Base-by-base conservation (phyloP, 257 asterid genomes). In the Jaltomata sinuosa region DNA sequence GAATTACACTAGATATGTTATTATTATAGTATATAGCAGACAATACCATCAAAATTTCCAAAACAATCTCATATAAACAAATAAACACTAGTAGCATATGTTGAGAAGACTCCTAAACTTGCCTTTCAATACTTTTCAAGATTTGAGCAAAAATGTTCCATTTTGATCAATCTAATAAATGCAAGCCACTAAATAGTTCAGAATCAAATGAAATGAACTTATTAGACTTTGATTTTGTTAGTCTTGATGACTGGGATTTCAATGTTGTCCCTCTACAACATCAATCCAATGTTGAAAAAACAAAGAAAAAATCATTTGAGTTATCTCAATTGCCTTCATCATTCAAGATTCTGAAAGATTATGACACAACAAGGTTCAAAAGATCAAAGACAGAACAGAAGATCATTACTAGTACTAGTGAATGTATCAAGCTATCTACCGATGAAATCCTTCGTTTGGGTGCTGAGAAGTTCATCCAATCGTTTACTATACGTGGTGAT, bases 381-480 rank as follows among this genome's bases (percentile, higher is more conserved):
- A 88, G 85, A 38, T 80, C 91, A 8, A 79, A 84, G 1, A 84
- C 88, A 3, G 85, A 84, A 65, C 72, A 80, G 11, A 83, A 25
- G 0, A 76, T 3, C n/a, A 74, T 74, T 14, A 40, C 83, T 78
- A 80, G 59, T 69, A 12, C 47, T n/a, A 27, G n/a, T 4, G 83
- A 42, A 21, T 4, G 36, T 31, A 21, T 3, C 36, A 65, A 55
- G 45, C 11, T 88, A 61, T 86, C 91, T 5, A 76, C 87, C 1
- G 87, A 85, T 61, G 89, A 80, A 7, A 91, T 91, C 67, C 86
- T 90, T 7, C 86, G 84, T 71, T 42, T 94, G 69, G 95, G 94
- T 42, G 92, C 93, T 36, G 89, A 90, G 68, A 91, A 82, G 72
- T 90, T 91, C 90, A 89, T 91, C 80, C 90, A 85, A 12, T 86